Evolutionary conservation across 768 basidiomycete genomes (phyloP).

Genomic region (Pleurotus pulmonarius): DNA sequence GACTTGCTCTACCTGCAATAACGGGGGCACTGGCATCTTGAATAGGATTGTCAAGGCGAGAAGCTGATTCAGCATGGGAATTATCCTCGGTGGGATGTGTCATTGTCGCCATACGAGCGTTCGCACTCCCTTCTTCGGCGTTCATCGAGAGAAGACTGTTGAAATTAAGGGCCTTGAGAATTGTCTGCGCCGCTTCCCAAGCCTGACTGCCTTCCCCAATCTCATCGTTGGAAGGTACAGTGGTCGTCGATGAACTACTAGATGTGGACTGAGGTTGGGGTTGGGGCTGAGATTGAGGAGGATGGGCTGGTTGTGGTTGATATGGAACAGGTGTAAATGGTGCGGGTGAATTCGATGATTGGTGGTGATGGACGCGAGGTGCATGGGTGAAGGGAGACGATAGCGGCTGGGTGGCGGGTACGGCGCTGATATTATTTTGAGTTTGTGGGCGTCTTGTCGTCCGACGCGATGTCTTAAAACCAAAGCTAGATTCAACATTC

Average conservation of each 20-base stretch:
- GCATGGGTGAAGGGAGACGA: slow-evolving; percentile 58
- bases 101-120: neutral
- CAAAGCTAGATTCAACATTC: neutral
- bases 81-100: neutral
- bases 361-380: slow-evolving; percentile 40
- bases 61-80: neutral
- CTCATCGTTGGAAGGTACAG: slow-evolving; percentile 23
- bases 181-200: slow-evolving; percentile 76
- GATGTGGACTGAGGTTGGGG: slow-evolving; percentile 7
- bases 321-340: slow-evolving; percentile 13
- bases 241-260: slow-evolving; percentile 9
- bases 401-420: slow-evolving; percentile 3
- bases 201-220: slow-evolving; percentile 50
- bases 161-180: slow-evolving; percentile 75
- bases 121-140: slow-evolving; percentile 17
- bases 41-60: neutral
- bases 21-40: slow-evolving; percentile 6
- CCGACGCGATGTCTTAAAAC: slow-evolving; percentile 65
- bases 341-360: slow-evolving; percentile 10
- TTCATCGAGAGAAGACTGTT: slow-evolving; percentile 45
- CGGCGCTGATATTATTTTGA: slow-evolving; percentile 20
- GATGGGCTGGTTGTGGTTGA: slow-evolving; percentile 20
- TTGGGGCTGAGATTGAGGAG: slow-evolving; percentile 13
- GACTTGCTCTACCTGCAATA: slow-evolving; percentile 49
- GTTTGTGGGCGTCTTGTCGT: slow-evolving; percentile 82